Base-by-base conservation (phyloP, 345 rosid genomes). In the Aethionema arabicum region DNA sequence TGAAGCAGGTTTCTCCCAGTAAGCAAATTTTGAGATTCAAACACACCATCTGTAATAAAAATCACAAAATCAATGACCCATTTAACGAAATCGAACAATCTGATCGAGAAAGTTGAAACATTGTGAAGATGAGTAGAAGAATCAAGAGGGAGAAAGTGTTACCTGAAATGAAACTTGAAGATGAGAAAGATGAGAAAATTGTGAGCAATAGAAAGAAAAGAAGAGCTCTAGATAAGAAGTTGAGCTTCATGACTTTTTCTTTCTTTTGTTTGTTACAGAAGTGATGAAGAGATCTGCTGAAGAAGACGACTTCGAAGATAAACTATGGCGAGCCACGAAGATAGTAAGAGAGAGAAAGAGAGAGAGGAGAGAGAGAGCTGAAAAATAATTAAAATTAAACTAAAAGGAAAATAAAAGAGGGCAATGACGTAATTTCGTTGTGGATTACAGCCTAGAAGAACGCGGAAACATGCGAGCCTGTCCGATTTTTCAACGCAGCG, bases 1-100 rank as follows among this genome's bases (percentile, higher is more conserved):
- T 90, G 97, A 56, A 87, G 95, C 48, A 87, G 85, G 74, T 62
- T 83, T 68, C 96, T 79, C 55, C 82, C 80, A 12, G 65, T 52
- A 66, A 38, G 67, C 67, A 61, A 67, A 71, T 54, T 49, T 72
- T 69, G 76, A 60, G 86, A 80, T 61, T 73, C 73, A 14, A 83
- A 76, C 58, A 74, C 65, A 41, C 61, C 78, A 76, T 80, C 90
- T 85, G 87, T 43, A 76, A 49, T 67, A 72, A 62, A 40, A 60
- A 47, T 27, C 38, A 13, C 21, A 5, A 10, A 44, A 7, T 4
- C 10, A 3, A 8, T 33, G 42, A 46, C 7, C 3, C 6, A 52
- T 51, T 9, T 8, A 52, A 46, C 16, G 21, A 46, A 55, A 56
- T 41, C 32, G 27, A 58, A 11, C n/a, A 13, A 35, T 44, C 3